Evolutionary conservation across 169 alveolate species (phyloP).

Genomic region (Eimeria sp.): DNA sequence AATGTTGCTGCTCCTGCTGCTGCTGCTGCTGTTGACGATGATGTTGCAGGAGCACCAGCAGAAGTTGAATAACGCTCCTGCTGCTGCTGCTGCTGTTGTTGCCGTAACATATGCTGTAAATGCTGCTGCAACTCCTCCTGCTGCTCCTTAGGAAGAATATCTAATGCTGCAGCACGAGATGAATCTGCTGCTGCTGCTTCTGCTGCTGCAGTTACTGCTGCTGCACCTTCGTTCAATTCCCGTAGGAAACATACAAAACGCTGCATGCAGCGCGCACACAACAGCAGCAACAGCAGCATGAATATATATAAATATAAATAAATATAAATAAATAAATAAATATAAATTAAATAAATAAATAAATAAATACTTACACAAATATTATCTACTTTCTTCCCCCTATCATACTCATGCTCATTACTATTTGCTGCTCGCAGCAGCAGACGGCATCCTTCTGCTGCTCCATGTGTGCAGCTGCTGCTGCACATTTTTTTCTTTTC

Average conservation of each 20-base stretch:
- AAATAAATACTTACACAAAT: slow-evolving; percentile 8
- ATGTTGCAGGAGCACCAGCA: not conserved
- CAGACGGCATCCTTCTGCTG: not conserved
- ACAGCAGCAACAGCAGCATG: not conserved
- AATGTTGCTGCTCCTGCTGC: not conserved
- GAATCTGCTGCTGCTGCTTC: not conserved
- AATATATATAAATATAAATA: not conserved
- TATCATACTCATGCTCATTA: not conserved
- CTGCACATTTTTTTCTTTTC: not conserved
- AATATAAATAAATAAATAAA: not conserved
- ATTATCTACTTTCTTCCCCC: not conserved
- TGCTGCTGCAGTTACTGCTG: not conserved
- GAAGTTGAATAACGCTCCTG: not conserved
- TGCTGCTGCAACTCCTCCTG: not conserved
- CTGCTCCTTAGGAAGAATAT: no score
- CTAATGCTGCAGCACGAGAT: not conserved
- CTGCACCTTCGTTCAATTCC: slow-evolving; percentile 8
- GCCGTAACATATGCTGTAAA: not conserved
- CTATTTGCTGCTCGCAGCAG: slow-evolving; percentile 20
- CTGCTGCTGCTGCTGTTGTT: not conserved
- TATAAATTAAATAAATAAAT: not conserved
- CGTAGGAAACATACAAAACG: not conserved
- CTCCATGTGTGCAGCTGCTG: slow-evolving; percentile 48
- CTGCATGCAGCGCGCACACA: not conserved
- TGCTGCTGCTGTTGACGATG: not conserved